These are phyloP conservation scores for Malassezia vespertilionis DNA, from an alignment of 1,284 basidiomycete species.

Conservation along the genomic window DNA sequence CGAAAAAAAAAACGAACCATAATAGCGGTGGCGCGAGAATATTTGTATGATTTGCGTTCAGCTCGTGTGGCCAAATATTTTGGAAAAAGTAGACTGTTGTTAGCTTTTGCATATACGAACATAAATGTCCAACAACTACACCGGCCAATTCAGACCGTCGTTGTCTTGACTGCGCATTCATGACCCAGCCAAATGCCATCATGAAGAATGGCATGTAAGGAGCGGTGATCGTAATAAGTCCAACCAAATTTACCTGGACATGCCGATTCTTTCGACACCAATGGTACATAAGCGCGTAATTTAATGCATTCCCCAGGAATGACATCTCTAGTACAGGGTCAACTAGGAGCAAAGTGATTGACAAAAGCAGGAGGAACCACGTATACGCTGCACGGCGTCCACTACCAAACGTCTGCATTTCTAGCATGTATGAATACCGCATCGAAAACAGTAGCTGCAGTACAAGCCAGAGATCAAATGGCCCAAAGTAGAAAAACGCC, in stretches of 20 bases:
- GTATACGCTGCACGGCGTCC: constrained; percentile 69
- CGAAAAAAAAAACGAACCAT: constrained; percentile 58
- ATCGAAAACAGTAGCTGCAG: constrained; percentile 98
- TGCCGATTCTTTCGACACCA: constrained; percentile 90
- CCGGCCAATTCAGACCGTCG: constrained; percentile 53
- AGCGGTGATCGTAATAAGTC: constrained; percentile 82
- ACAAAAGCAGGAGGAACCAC: constrained; percentile 72
- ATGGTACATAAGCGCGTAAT: constrained; percentile 73
- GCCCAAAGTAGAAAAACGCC: constrained; percentile 91
- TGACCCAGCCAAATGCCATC: constrained; percentile 74
- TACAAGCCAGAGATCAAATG: constrained; percentile 80
- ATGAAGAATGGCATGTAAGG: constrained; percentile 87
- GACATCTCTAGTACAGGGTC: constrained; percentile 47
- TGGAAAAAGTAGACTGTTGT: constrained; percentile 64
- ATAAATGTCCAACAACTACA: constrained; percentile 36
- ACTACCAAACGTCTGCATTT: constrained; percentile 87
- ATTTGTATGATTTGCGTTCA: constrained; percentile 63
- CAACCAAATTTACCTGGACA: constrained; percentile 88
- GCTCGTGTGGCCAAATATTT: constrained; percentile 88
- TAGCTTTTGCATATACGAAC: constrained; percentile 23
- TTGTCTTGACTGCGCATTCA: constrained; percentile 71
- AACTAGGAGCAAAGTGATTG: constrained; percentile 54
- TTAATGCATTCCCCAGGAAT: constrained; percentile 25
- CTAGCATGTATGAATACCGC: constrained; percentile 88
- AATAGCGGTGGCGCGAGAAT: constrained; percentile 66